These are phyloP conservation scores for Sambucus nigra DNA, from an alignment of 129 eudicot species.

Conservation along the genomic window DNA sequence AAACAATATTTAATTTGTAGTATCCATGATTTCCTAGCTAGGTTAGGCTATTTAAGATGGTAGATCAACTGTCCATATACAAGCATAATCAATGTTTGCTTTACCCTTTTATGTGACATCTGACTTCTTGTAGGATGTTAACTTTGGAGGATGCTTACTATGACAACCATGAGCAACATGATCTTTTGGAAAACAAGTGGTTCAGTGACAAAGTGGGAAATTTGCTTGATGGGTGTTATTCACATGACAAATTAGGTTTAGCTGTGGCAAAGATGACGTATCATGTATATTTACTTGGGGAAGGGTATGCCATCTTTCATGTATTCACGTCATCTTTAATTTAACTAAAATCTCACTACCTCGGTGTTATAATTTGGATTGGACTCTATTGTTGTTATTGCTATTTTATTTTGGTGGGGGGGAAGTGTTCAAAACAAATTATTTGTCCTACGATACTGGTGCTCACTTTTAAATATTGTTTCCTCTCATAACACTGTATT, in stretches of 20 bases:
- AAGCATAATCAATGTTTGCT: neutral
- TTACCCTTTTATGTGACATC: neutral
- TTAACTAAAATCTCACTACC: no score
- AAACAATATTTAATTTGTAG: neutral
- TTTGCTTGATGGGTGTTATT: conserved; percentile 26
- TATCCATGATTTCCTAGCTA: neutral
- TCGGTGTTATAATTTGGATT: neutral
- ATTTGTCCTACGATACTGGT: neutral
- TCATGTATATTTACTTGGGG: conserved; percentile 69
- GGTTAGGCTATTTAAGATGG: neutral
- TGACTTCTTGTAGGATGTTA: conserved; percentile 44
- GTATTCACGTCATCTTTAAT: neutral
- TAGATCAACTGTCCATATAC: neutral
- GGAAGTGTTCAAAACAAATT: neutral
- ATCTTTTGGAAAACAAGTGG: conserved; percentile 27
- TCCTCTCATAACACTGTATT: neutral
- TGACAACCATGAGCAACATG: conserved; percentile 23
- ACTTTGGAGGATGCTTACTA: conserved; percentile 82
- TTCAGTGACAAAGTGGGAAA: conserved; percentile 19
- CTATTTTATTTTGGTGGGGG: neutral
- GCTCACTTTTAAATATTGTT: neutral
- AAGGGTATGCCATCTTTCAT: conserved; percentile 54
- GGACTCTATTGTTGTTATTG: no score
- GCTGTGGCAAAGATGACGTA: conserved; percentile 84
- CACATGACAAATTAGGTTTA: conserved; percentile 56